Evolutionary conservation across 495 filamentous ascomycete species (phyloP).

Genomic region (Cladorrhinum samala): DNA sequence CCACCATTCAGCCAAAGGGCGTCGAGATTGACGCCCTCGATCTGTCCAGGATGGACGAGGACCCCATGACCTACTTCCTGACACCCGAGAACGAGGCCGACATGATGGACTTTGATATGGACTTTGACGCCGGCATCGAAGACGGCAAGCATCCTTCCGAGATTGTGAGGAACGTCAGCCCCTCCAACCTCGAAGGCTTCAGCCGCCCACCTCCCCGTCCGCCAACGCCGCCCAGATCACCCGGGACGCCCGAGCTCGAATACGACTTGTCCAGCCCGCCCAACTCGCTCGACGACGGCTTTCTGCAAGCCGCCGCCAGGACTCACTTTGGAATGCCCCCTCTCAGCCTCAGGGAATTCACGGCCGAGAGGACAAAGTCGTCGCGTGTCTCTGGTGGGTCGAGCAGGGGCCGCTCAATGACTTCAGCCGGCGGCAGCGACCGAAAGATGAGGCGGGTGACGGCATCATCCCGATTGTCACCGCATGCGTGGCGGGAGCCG

Average conservation of each 20-base stretch:
- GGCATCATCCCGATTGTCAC: conserved; percentile 24
- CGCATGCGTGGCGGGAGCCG: conserved; percentile 45
- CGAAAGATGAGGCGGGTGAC: neutral
- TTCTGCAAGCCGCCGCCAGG: conserved; percentile 22
- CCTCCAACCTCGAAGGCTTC: conserved; percentile 41
- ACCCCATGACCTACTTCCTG: conserved; percentile 46
- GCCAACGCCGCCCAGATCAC: conserved; percentile 31
- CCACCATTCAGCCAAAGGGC: conserved; percentile 32
- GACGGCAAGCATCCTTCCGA: conserved; percentile 35
- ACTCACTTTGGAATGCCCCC: neutral
- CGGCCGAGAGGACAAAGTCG: neutral
- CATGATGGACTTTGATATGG: conserved; percentile 41
- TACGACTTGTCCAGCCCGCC: conserved; percentile 19
- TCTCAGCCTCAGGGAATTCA: neutral
- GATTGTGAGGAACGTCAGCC: conserved; percentile 41
- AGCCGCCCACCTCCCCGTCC: conserved; percentile 33
- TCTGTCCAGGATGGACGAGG: conserved; percentile 32
- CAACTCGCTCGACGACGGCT: conserved; percentile 35
- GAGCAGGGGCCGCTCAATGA: conserved; percentile 10
- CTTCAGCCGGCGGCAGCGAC: neutral
- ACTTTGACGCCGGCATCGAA: conserved; percentile 48
- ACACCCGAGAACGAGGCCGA: conserved; percentile 37
- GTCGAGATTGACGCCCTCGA: conserved; percentile 36
- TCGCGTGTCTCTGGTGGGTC: neutral
- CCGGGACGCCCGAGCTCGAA: conserved; percentile 26